Base-by-base conservation (phyloP, 345 rosid genomes). In the Moringa oleifera region DNA sequence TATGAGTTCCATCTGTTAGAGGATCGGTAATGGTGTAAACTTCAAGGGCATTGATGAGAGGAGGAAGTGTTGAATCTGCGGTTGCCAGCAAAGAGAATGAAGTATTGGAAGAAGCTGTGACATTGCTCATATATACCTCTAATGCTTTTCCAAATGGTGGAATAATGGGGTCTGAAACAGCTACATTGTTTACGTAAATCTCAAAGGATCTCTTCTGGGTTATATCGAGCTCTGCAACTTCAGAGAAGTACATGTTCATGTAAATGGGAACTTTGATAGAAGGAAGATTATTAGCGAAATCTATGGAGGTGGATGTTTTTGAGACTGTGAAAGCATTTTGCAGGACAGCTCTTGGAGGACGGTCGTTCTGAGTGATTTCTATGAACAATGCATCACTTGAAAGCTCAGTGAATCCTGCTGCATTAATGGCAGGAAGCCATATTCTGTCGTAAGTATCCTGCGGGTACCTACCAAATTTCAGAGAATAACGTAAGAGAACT, bases 31-130 rank as follows among this genome's bases (percentile, higher is more conserved):
- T n/a, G 2, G 2, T 10, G 23, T 71, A 83, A 33, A 71, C 52
- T 68, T 81, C 84, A 55, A 73, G 16, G 55, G 89, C 85, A 55
- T 77, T 83, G 24, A 83, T 62, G 24, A 83, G 75, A 9, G 85
- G 85, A 18, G 84, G 78, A 59, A 75, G 72, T 6, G 80, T 75
- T 21, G 85, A 81, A 65, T 57, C 73, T 12, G 69, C 0, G 13
- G 77, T 58, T 7, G 88, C 61, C 6, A 20, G 47, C 59, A 83
- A 49, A n/a, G 73, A 67, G 59, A 83, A 59, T 1, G 68, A 52
- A 28, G 75, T 69, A 53, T 56, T 74, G 23, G 74, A 45, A n/a
- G 79, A 58, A 0, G 75, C 80, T 18, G 62, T 59, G 21, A 51
- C 9, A 59, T 78, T 74, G 0, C 19, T 0, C 55, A 64, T 13